Conservation (phyloP, 1,284 basidiomycete genomes). For the Hypsizygus ulmarius region DNA sequence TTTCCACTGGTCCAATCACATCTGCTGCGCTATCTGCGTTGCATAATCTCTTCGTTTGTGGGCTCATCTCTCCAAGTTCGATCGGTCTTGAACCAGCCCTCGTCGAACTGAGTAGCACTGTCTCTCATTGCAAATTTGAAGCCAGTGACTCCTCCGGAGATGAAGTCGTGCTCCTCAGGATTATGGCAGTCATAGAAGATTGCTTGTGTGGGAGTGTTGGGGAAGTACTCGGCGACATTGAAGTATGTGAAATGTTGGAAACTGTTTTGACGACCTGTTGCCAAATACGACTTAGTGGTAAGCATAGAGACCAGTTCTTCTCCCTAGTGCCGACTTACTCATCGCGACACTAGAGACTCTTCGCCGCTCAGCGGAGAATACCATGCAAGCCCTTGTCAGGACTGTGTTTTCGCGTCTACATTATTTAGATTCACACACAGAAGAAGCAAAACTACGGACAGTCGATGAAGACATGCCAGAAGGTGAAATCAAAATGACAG, state of each 20-base stretch:
- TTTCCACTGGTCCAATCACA: conserved; percentile 94
- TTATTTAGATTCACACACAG: conserved; percentile 58
- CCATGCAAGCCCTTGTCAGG: conserved; percentile 86
- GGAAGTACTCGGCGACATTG: conserved; percentile 78
- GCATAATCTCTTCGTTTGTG: conserved; percentile 83
- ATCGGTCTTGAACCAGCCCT: conserved; percentile 62
- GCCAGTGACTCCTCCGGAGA: conserved; percentile 94
- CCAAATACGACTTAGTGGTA: conserved; percentile 92
- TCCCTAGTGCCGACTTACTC: neutral
- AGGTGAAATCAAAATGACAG: conserved; percentile 60
- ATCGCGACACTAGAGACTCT: conserved; percentile 65
- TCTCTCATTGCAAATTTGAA: conserved; percentile 97
- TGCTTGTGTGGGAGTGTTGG: conserved; percentile 75
- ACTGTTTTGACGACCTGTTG: conserved; percentile 97
- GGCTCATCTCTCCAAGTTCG: conserved; percentile 61
- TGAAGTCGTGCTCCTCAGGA: conserved; percentile 91
- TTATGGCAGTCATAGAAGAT: conserved; percentile 88
- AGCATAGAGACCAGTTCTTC: conserved; percentile 23
- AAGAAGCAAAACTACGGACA: conserved; percentile 61
- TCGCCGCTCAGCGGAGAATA: conserved; percentile 90
- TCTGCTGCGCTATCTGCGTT: conserved; percentile 85
- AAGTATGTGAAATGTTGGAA: conserved; percentile 98
- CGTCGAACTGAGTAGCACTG: conserved; percentile 82
- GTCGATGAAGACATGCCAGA: conserved; percentile 49
- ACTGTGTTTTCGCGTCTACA: conserved; percentile 79